Base-by-base conservation (phyloP, 2,329 filamentous ascomycete genomes). In the Sclerotinia subarctica region DNA sequence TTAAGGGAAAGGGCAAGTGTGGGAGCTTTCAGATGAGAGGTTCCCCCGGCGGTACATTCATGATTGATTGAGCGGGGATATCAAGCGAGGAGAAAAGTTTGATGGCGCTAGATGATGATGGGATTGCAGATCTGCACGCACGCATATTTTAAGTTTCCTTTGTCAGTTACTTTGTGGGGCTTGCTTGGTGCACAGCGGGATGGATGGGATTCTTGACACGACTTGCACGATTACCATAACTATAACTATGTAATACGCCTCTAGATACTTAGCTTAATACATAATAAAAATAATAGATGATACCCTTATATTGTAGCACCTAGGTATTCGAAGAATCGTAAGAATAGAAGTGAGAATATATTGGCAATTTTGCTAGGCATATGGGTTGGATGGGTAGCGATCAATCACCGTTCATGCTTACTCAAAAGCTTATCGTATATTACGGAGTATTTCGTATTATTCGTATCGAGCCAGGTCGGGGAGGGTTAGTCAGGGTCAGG, bases 1-100 rank as follows among this genome's bases (percentile, higher is more conserved):
- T 65, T 77, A 63, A 73, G 73, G 46, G 77, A 77, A 66, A 72
- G 75, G 26, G 73, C 74, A 29, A 78, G 76, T 65, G 71, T 76
- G 44, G 73, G 74, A 24, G 73, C 73, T 38, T 76, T 77, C 63
- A 72, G 75, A 68, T 77, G 68, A 75, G 15, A 24, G 44, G 21
- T 17, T 47, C 17, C 38, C 51, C 5, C 7, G 32, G 13, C 19
- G 42, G 13, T 26, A 51, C 21, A 10, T 24, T 68, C 17, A 64
- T 65, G 59, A 56, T 67, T 63, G 38, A 54, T 64, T 38, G 44
- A 32, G 44, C 8, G 21, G 29, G 26, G 21, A 29, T 49, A 52
- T 49, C 38, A 47, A 66, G 64, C 64, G 44, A 46, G 47, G 65
- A 67, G 19, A 42, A 19, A 38, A 51, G 38, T 53, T 44, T 35